phyloP scores from a whole-genome alignment of 768 basidiomycete genomes.

The Vararia minispora region DNA sequence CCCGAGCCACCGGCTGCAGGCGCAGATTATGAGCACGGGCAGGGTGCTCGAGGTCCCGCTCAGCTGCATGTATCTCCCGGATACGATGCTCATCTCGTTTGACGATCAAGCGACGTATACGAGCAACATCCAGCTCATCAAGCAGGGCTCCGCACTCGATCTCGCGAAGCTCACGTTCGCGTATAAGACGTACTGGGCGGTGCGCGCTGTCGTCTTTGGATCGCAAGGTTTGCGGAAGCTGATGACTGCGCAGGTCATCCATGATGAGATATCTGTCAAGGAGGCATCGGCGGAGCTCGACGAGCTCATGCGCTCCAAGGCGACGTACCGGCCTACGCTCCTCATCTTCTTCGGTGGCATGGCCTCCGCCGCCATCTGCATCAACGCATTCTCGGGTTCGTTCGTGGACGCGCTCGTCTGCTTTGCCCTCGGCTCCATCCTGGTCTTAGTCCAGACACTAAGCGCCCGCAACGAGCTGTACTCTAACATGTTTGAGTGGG shows the following conservation, averaged over 20 bases:
- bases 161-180: constrained; percentile 63
- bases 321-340: constrained; percentile 49
- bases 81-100: constrained; percentile 69
- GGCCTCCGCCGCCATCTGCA: constrained; percentile 64
- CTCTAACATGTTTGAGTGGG: constrained; percentile 63
- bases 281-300: constrained; percentile 62
- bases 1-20: constrained; percentile 71
- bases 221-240: background rate
- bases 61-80: constrained; percentile 63
- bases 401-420: constrained; percentile 65
- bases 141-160: constrained; percentile 58
- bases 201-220: too few relatives aligned
- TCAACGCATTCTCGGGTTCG: constrained; percentile 55
- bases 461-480: constrained; percentile 70
- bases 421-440: constrained; percentile 62
- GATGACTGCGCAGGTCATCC: constrained; percentile 47
- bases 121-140: constrained; percentile 67
- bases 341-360: constrained; percentile 60
- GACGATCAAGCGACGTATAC: constrained; percentile 74
- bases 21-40: constrained; percentile 69
- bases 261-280: constrained; percentile 63
- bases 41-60: constrained; percentile 63
- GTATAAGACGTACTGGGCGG: constrained; percentile 67
- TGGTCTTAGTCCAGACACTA: constrained; percentile 60
- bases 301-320: constrained; percentile 51